These are phyloP conservation scores for Pinus tabuliformis DNA, from an alignment of 75 land plant genomes.

Conservation along the genomic window DNA sequence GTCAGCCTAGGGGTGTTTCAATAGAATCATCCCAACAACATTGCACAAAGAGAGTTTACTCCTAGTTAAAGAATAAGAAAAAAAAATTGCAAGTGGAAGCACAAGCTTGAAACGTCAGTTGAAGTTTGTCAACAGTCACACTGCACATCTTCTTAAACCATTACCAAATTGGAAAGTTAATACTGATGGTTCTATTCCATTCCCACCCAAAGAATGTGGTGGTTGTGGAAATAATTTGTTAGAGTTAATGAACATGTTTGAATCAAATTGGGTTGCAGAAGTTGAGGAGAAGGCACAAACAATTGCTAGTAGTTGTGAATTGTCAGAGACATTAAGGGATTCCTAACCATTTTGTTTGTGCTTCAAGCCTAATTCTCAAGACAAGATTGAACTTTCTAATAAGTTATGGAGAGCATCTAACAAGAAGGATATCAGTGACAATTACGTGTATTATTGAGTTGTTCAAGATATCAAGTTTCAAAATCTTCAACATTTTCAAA, in stretches of 20 bases:
- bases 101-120: background rate
- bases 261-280: constrained; percentile 23
- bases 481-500: constrained; percentile 70
- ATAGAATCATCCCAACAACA: constrained; percentile 19
- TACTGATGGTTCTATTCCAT: constrained; percentile 46
- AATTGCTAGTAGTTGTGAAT: constrained; percentile 7
- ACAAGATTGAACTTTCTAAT: background rate
- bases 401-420: constrained; percentile 50
- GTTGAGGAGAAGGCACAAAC: constrained; percentile 19
- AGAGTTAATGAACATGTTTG: constrained; percentile 35
- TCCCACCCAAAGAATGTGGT: constrained; percentile 52
- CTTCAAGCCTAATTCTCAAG: constrained; percentile 4
- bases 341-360: constrained; percentile 30
- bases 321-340: background rate
- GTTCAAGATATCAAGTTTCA: constrained; percentile 21
- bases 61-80: background rate
- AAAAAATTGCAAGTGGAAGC: constrained; percentile 5
- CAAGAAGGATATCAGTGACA: constrained; percentile 47
- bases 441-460: constrained; percentile 62
- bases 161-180: constrained; percentile 43
- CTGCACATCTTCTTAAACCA: constrained; percentile 8
- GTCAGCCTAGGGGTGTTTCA: constrained; percentile 28
- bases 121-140: background rate
- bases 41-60: constrained; percentile 9
- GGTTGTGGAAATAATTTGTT: constrained; percentile 59